Evolutionary conservation across 2,329 filamentous ascomycete genomes (phyloP).

Genomic region (Epichloe bromicola): DNA sequence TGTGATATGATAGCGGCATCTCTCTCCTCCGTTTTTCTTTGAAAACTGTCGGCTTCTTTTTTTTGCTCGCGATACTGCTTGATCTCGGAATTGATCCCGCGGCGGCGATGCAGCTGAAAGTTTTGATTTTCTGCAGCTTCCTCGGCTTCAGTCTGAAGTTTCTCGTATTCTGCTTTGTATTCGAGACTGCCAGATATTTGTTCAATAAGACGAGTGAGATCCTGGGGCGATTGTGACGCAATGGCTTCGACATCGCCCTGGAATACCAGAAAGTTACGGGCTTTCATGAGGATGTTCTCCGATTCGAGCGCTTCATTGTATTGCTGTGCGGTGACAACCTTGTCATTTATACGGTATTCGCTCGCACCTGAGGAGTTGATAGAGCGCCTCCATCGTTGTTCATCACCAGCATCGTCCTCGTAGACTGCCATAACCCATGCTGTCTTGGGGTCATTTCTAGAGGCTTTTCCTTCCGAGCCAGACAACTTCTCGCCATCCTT

Average conservation of each 20-base stretch:
- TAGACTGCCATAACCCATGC: conserved; percentile 99
- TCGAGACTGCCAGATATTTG: conserved; percentile 95
- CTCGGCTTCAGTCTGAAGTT: conserved; percentile 73
- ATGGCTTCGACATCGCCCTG: conserved; percentile 97
- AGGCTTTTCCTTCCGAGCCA: conserved; percentile 48
- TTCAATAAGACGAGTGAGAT: conserved; percentile 86
- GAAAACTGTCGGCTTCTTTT: conserved; percentile 83
- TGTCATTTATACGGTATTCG: conserved; percentile 95
- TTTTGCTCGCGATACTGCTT: conserved; percentile 96
- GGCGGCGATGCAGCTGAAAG: conserved; percentile 75
- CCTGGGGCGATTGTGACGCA: conserved; percentile 85
- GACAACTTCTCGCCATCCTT: conserved; percentile 49
- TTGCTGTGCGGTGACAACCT: conserved; percentile 72
- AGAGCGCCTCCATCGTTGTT: conserved; percentile 89
- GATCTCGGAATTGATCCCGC: conserved; percentile 94
- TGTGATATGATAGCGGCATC: conserved; percentile 88
- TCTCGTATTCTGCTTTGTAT: conserved; percentile 87
- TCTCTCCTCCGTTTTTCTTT: conserved; percentile 77
- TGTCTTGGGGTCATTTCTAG: conserved; percentile 75
- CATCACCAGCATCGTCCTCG: conserved; percentile 89
- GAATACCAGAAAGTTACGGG: conserved; percentile 94
- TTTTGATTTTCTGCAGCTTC: conserved; percentile 79
- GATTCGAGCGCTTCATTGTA: conserved; percentile 88
- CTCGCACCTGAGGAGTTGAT: conserved; percentile 82
- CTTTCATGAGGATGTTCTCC: conserved; percentile 96